These are phyloP conservation scores for Lyophyllum atratum DNA, from an alignment of 768 basidiomycete genomes.

Conservation along the genomic window DNA sequence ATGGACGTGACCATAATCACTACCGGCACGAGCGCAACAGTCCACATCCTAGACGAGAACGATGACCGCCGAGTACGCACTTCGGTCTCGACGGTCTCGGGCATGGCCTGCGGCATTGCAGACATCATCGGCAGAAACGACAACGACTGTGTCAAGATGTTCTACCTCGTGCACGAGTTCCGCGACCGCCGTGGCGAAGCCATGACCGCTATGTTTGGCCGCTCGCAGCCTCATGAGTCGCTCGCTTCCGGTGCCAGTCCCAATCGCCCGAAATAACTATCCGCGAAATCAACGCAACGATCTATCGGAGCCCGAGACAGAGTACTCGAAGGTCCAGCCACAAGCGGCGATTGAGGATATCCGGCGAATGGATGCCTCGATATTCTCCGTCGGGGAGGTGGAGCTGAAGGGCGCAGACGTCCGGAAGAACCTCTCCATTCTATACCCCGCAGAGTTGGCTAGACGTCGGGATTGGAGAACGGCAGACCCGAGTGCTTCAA, in stretches of 20 bases:
- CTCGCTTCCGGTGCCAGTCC: constrained; percentile 50
- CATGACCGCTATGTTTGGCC: constrained; percentile 96
- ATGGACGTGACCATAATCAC: constrained; percentile 93
- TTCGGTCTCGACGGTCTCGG: constrained; percentile 83
- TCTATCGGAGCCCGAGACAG: constrained; percentile 60
- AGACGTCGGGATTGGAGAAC: constrained; percentile 60
- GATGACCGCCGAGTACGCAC: constrained; percentile 92
- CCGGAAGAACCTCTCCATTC: constrained; percentile 81
- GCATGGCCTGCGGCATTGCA: constrained; percentile 95
- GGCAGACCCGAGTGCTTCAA: constrained; percentile 35
- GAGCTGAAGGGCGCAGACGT: constrained; percentile 95
- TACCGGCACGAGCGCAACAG: constrained; percentile 47
- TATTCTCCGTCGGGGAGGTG: constrained; percentile 82
- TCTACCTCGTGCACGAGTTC: constrained; percentile 92
- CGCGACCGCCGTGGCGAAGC: constrained; percentile 76
- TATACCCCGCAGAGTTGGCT: constrained; percentile 77
- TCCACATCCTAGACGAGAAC: constrained; percentile 78
- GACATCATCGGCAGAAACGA: constrained; percentile 85
- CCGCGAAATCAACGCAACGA: constrained; percentile 71
- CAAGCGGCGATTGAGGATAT: constrained; percentile 73
- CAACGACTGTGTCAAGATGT: constrained; percentile 79
- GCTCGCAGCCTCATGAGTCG: constrained; percentile 49
- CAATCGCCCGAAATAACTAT: constrained; percentile 75
- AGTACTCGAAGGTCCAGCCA: constrained; percentile 59
- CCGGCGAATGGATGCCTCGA: constrained; percentile 64